Base-by-base conservation (phyloP, 495 filamentous ascomycete species). In the Daldinia bambusicola region DNA sequence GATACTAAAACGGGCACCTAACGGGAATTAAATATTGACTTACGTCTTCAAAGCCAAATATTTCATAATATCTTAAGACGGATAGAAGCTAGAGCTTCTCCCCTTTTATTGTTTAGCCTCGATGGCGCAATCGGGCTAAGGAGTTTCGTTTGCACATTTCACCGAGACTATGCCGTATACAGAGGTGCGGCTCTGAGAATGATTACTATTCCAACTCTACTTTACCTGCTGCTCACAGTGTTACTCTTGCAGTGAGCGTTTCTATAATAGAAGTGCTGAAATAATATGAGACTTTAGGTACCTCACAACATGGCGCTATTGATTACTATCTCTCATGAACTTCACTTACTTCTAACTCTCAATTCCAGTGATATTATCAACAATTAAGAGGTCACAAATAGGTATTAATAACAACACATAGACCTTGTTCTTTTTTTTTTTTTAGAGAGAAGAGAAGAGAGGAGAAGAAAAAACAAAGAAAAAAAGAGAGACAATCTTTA, bases 81-180 rank as follows among this genome's bases (percentile, higher is more conserved):
- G 43, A 34, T 63, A 52, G 53, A 45, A 20, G 12, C 18, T 40
- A 18, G 37, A 30, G 32, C 37, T 41, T 16, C 45, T 51, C 34
- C 31, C 50, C 50, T 8, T 32, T 59, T 52, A 30, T 32, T 41
- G 8, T 61, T 26, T 62, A 50, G 59, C 51, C 30, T 66, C 58
- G 59, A 71, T 71, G 18, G 58, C 63, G 63, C 40, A 63, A 71
- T 71, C 43, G 58, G 55, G 41, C 63, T 66, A 67, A 71, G 12
- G 18, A 32, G 63, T 66, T 66, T 52, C 56, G 62, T 52, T 18
- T 41, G 16, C 59, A 18, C 37, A 69, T 50, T 64, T 53, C 58
- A 59, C 69, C 69, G 69, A 71, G 55, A 59, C 69, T 67, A 40
- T 61, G 57, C 63, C 69, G 63, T 41, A 22, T 13, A 71, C 34